phyloP scores from a whole-genome alignment of 441 rosid genomes.

The Gossypium lobatum region DNA sequence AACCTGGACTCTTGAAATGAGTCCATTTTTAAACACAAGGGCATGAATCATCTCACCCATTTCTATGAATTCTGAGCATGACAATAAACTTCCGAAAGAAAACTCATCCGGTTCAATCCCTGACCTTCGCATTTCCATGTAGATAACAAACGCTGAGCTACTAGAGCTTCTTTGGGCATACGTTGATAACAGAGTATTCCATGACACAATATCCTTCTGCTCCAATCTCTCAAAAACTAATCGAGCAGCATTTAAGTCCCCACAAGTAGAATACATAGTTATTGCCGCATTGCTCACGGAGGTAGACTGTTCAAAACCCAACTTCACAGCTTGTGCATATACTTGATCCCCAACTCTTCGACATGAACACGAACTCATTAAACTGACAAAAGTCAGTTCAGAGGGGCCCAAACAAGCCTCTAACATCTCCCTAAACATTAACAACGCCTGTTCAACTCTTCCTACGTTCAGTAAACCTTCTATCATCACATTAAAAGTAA shows the following conservation, averaged over 20 bases:
- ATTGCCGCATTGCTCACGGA: slow-evolving; percentile 46
- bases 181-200: slow-evolving; percentile 54
- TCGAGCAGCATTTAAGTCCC: slow-evolving; percentile 22
- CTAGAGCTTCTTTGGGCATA: slow-evolving; percentile 35
- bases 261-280: slow-evolving; percentile 41
- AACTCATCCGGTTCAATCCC: slow-evolving; percentile 51
- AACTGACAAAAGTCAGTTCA: slow-evolving; percentile 47
- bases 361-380: slow-evolving; percentile 45
- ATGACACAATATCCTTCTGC: slow-evolving; percentile 50
- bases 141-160: slow-evolving; percentile 29
- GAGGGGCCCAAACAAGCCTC: slow-evolving; percentile 46
- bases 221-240: slow-evolving; percentile 33
- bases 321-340: slow-evolving; percentile 37
- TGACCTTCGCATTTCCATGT: slow-evolving; percentile 30
- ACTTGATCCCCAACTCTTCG: slow-evolving; percentile 29
- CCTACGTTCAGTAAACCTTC: slow-evolving; percentile 45
- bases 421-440: slow-evolving; percentile 44
- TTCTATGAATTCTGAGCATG: slow-evolving; percentile 30
- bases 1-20: slow-evolving; percentile 35
- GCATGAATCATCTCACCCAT: slow-evolving; percentile 36
- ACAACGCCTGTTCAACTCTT: slow-evolving; percentile 34
- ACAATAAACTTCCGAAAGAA: slow-evolving; percentile 50
- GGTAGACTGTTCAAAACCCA: slow-evolving; percentile 40
- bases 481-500: slow-evolving; percentile 66
- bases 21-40: slow-evolving; percentile 33